Conservation (phyloP, 192 early-diverging fungal species). For the Borealophlyctis nickersoniae region DNA sequence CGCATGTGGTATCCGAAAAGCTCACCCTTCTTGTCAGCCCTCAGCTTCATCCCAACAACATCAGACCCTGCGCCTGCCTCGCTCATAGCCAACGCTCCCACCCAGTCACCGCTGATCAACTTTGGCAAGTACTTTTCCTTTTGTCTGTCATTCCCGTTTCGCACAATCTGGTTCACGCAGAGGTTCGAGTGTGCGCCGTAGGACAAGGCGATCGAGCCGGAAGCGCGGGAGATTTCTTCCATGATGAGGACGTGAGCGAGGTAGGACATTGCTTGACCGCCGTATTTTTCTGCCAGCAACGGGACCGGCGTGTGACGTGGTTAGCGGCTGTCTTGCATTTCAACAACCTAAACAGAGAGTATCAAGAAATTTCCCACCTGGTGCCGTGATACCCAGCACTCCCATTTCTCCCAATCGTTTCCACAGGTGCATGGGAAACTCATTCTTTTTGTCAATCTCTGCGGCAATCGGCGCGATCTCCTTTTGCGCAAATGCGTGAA, state of each 20-base stretch:
- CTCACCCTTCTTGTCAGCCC: constrained; percentile 72
- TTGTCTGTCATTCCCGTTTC: constrained; percentile 83
- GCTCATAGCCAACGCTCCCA: constrained; percentile 94
- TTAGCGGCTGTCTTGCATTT: no score
- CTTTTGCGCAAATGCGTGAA: constrained; percentile 71
- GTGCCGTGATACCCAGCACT: constrained; percentile 85
- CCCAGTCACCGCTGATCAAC: constrained; percentile 80
- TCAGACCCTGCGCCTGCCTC: constrained; percentile 88
- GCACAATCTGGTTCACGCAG: constrained; percentile 93
- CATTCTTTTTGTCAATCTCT: constrained; percentile 80
- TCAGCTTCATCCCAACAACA: constrained; percentile 86
- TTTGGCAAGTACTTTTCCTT: constrained; percentile 86
- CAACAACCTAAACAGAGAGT: not conserved
- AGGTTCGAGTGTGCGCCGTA: constrained; percentile 98
- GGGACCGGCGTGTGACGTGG: no score
- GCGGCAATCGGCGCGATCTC: constrained; percentile 79
- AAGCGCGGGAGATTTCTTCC: constrained; percentile 89
- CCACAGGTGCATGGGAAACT: constrained; percentile 96
- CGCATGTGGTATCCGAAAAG: not conserved
- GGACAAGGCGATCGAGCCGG: constrained; percentile 84
- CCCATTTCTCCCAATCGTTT: constrained; percentile 96
- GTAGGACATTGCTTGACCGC: constrained; percentile 87
- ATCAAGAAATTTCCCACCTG: constrained; percentile 32
- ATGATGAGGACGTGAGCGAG: constrained; percentile 85
- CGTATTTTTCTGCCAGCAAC: constrained; percentile 69